Percentiles rank a stretch among this genome's conserved stretches.
phyloP scores from a whole-genome alignment of 2,329 filamentous ascomycete species.

The Pseudopyricularia cyperi region DNA sequence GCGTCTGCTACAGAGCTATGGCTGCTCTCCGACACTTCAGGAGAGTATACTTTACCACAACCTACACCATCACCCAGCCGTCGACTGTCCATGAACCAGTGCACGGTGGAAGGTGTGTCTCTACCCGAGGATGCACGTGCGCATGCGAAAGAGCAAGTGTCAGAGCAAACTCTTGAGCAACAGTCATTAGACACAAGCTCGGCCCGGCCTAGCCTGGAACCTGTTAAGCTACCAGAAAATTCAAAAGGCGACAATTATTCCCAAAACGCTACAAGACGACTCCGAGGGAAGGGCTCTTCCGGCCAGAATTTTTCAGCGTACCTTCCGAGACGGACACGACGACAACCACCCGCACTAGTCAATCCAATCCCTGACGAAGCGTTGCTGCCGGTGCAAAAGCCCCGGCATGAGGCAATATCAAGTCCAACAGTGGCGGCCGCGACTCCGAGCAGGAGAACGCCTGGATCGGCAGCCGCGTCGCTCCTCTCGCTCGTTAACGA shows the following conservation, averaged over 20 bases:
- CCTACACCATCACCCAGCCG: not conserved
- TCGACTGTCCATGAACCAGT: not conserved
- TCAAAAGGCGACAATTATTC: not conserved
- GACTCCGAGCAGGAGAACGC: not conserved
- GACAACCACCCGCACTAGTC: not conserved
- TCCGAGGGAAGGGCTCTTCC: not conserved
- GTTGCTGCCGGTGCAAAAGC: not conserved
- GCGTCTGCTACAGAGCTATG: not conserved
- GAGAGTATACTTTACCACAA: not conserved
- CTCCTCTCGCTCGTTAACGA: constrained; percentile 29
- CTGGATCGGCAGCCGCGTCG: not conserved
- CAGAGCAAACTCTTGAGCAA: not conserved
- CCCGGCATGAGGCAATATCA: not conserved
- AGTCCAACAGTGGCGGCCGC: not conserved
- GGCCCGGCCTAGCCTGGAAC: not conserved
- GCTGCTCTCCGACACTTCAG: not conserved
- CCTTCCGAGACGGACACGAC: not conserved
- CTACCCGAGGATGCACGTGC: not conserved
- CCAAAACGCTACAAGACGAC: not conserved
- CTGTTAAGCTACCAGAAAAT: not conserved
- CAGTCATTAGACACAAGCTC: not conserved
- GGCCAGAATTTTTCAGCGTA: not conserved
- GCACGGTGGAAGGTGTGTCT: not conserved
- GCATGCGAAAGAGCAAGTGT: not conserved
- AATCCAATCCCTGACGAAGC: not conserved